These are phyloP conservation scores for Retiboletus flavoniger DNA, from an alignment of 1,284 basidiomycete genomes.

Conservation along the genomic window DNA sequence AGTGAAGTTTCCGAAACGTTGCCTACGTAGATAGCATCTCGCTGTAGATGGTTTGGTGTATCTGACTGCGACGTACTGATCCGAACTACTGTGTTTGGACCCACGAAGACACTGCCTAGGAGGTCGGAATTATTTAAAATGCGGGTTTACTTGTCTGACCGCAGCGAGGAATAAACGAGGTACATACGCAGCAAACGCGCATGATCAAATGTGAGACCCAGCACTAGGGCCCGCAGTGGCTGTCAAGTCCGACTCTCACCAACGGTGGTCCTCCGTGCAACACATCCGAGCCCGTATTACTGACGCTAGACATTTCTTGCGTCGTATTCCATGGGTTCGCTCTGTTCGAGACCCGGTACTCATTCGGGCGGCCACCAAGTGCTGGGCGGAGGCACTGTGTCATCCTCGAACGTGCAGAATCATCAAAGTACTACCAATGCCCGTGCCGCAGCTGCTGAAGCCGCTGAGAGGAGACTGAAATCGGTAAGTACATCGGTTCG, in stretches of 20 bases:
- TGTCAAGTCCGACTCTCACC: background rate
- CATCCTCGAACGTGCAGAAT: conserved; percentile 28
- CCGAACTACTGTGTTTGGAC: background rate
- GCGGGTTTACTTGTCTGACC: conserved; percentile 9
- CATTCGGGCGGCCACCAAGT: conserved; percentile 57
- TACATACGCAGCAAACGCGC: conserved; percentile 15
- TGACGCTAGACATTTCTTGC: conserved; percentile 6
- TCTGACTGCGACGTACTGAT: background rate
- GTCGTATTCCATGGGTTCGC: conserved; percentile 52
- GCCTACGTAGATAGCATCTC: conserved; percentile 26
- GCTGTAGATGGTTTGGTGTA: background rate
- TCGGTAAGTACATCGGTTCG: conserved; percentile 45
- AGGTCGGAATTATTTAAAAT: background rate
- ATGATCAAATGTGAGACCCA: conserved; percentile 18
- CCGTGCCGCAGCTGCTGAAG: conserved; percentile 64
- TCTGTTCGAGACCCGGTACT: conserved; percentile 60
- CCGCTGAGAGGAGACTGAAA: conserved; percentile 65
- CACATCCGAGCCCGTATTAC: background rate
- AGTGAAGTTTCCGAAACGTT: conserved; percentile 35
- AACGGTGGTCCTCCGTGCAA: background rate
- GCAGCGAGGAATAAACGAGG: conserved; percentile 26
- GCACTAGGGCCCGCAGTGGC: conserved; percentile 1
- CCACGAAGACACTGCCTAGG: background rate
- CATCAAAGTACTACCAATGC: conserved; percentile 41
- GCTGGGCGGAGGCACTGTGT: conserved; percentile 36